These are phyloP conservation scores for Lasiosphaeria ovina DNA, from an alignment of 495 filamentous ascomycete species.

Conservation along the genomic window DNA sequence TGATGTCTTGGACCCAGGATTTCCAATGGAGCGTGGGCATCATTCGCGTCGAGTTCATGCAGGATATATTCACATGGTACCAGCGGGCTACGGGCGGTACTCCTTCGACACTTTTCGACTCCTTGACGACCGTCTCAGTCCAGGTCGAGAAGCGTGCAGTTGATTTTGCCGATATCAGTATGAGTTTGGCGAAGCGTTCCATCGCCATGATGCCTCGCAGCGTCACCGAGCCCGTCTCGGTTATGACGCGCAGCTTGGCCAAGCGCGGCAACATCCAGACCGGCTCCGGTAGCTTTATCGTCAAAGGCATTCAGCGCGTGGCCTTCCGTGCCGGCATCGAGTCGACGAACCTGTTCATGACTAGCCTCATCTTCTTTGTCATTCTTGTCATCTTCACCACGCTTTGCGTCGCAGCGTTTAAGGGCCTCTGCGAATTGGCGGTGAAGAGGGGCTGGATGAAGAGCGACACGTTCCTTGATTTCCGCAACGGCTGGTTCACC, in stretches of 20 bases:
- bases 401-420: slow-evolving; percentile 74
- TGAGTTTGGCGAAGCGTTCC: slow-evolving; percentile 48
- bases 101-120: slow-evolving; percentile 76
- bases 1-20: slow-evolving; percentile 94
- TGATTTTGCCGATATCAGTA: slow-evolving; percentile 26
- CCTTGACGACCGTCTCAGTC: slow-evolving; percentile 74
- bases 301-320: slow-evolving; percentile 89
- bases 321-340: slow-evolving; percentile 86
- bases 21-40: slow-evolving; percentile 99
- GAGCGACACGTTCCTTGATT: slow-evolving; percentile 86
- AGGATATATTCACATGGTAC: slow-evolving; percentile 92
- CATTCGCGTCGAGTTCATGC: slow-evolving; percentile 81
- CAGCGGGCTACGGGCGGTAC: slow-evolving; percentile 90
- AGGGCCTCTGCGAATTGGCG: slow-evolving; percentile 71
- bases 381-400: slow-evolving; percentile 73
- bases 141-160: slow-evolving; percentile 75
- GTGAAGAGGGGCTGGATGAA: slow-evolving; percentile 78
- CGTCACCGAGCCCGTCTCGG: slow-evolving; percentile 37
- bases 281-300: slow-evolving; percentile 57
- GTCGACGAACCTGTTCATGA: slow-evolving; percentile 91
- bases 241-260: slow-evolving; percentile 33
- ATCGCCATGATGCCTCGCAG: slow-evolving; percentile 52
- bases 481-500: slow-evolving; percentile 79
- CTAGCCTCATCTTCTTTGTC: slow-evolving; percentile 85
- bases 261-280: slow-evolving; percentile 51